These are phyloP conservation scores for Monosporascus sp. DNA, from an alignment of 2,329 filamentous ascomycete species.

Conservation along the genomic window DNA sequence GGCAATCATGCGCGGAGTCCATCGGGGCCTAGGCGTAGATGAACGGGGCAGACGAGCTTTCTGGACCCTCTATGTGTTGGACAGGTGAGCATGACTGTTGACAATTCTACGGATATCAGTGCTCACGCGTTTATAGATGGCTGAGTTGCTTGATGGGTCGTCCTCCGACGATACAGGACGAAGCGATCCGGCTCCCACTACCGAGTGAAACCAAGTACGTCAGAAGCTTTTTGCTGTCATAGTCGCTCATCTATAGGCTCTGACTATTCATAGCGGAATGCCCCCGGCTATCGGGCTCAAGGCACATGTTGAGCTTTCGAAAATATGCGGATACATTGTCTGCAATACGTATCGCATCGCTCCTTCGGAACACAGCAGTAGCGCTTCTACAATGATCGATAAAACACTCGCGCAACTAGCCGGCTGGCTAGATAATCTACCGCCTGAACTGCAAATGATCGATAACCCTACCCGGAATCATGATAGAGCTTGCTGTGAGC, in stretches of 20 bases:
- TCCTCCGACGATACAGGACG: conserved; percentile 40
- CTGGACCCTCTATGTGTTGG: conserved; percentile 48
- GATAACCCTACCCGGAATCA: conserved; percentile 26
- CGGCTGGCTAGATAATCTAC: conserved; percentile 35
- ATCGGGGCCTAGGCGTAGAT: conserved; percentile 35
- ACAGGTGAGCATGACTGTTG: conserved; percentile 31
- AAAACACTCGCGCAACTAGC: conserved; percentile 37
- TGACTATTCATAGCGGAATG: conserved; percentile 29
- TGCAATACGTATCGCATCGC: conserved; percentile 40
- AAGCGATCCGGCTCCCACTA: conserved; percentile 38
- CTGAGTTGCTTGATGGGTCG: conserved; percentile 45
- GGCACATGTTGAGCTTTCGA: conserved; percentile 41
- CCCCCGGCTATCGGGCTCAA: conserved; percentile 38
- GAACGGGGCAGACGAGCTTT: conserved; percentile 42
- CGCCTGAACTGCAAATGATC: conserved; percentile 31
- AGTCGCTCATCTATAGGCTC: not conserved
- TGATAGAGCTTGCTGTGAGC: conserved; percentile 37
- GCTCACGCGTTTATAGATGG: conserved; percentile 19
- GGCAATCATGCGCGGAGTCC: conserved; percentile 43
- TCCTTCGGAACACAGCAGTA: conserved; percentile 21
- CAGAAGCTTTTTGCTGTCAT: not conserved
- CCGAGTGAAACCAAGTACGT: conserved; percentile 38
- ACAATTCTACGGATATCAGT: not conserved
- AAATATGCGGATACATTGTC: conserved; percentile 43
- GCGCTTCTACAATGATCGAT: conserved; percentile 29